These are phyloP conservation scores for Phytophthora chlamydospora DNA, from an alignment of 352 stramenopile species.

Conservation along the genomic window DNA sequence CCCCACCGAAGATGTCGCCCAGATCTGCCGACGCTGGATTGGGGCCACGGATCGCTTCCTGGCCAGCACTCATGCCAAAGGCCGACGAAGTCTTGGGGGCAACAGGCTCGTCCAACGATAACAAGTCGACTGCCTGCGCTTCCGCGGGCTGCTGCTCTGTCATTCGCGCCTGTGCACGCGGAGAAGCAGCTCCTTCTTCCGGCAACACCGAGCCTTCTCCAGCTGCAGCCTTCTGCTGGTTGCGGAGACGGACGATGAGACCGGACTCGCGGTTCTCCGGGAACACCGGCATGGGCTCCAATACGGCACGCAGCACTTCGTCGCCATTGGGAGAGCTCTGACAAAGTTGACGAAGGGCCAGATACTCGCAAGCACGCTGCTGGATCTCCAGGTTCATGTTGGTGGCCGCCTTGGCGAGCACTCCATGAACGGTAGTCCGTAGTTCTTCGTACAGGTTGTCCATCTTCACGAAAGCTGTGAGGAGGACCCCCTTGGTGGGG, in stretches of 20 bases:
- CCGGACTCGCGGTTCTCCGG: conserved; percentile 89
- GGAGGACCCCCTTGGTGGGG: conserved; percentile 92
- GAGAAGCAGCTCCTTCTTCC: conserved; percentile 18
- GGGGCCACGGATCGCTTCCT: conserved; percentile 50
- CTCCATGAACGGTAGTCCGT: conserved; percentile 83
- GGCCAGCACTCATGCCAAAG: conserved; percentile 16
- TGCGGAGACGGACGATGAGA: conserved; percentile 71
- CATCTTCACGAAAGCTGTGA: conserved; percentile 98
- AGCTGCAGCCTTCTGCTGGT: conserved; percentile 62
- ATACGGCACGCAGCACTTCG: conserved; percentile 93
- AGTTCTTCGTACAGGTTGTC: conserved; percentile 86
- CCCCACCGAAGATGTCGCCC: conserved; percentile 54
- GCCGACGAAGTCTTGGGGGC: conserved; percentile 28
- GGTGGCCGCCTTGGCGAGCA: conserved; percentile 94
- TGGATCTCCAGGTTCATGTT: conserved; percentile 98
- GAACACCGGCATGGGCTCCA: conserved; percentile 98
- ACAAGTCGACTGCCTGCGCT: conserved; percentile 43
- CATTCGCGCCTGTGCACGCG: conserved; percentile 15
- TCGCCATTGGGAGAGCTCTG: conserved; percentile 30
- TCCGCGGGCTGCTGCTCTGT: conserved; percentile 16
- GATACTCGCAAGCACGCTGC: conserved; percentile 97
- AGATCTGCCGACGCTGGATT: conserved; percentile 61
- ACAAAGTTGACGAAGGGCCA: conserved; percentile 87
- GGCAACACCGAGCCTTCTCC: conserved; percentile 24
- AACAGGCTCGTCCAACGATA: conserved; percentile 54